Evolutionary conservation across 208 protist species (phyloP), one percentile per base, ranked within the genome.

Genomic region (Crithidia fasciculata): DNA sequence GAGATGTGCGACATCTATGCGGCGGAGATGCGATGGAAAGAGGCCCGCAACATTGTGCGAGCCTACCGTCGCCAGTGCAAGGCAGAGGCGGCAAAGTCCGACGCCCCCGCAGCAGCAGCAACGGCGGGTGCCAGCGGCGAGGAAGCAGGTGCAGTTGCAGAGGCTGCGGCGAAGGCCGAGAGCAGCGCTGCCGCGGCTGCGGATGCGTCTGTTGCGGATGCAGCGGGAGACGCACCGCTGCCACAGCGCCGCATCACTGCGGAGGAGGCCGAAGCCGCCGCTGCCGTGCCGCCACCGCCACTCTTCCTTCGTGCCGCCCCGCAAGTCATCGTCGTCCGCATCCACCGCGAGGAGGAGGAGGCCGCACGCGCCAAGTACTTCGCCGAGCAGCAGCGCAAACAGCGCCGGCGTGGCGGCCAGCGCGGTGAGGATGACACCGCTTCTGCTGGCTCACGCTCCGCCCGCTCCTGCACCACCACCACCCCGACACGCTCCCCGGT

Each of bases 1-100:
- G 81, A 91, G 40, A 88, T 91, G 80, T 82, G 75, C 40, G 56
- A 60, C 7, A 43, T 88, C 10, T 85, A 91, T 64, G 73, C 74
- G 15, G 74, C 78, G 28, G 86, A 91, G 64, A 52, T 39, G 28
- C 65, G 45, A 16, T 91, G 86, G 86, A 76, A 73, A 50, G 74
- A 40, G 12, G 75, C 81, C 9, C 75, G 81, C 12, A 68, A 72
- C 16, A 52, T 82, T 6, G 76, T 85, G 43, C 62, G 69, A 7
- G 66, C 63, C 13, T 82, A 85, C 67, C 71, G 76, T 3, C 59
- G 44, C 15, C 81, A 85, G 65, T 74, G 63, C 52, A 69, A 76
- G 56, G 56, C 28, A 45, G 53, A 65, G 6, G 55, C 47, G 12
- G 41, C 64, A 2, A 28, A 28, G 28, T 28, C 28, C 28, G 28